A percentile compares a stretch with the other conserved stretches of the same genome.
phyloP scores from a whole-genome alignment of 805 yeast genomes.

The Lachancea lanzarotensis region DNA sequence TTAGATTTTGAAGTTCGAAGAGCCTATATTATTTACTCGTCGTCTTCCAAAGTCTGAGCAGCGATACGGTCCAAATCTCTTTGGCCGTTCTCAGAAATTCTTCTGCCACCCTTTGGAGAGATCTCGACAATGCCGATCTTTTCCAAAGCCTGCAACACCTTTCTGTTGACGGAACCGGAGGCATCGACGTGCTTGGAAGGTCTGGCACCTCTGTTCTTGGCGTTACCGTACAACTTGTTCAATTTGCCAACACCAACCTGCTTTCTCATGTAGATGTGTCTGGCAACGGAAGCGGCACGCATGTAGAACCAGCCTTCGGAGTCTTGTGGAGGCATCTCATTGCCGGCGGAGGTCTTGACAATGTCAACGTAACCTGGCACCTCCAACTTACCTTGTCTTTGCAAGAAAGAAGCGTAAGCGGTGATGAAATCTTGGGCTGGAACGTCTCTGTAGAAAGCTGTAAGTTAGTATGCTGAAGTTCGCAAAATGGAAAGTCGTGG shows the following conservation, averaged over 20 bases:
- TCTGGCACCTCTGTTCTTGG: slow-evolving; percentile 97
- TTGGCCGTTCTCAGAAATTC: slow-evolving; percentile 98
- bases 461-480: background rate
- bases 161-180: slow-evolving; percentile 99
- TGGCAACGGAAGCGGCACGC: slow-evolving; percentile 99
- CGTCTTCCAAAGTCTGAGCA: slow-evolving; percentile 94
- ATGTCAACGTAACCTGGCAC: slow-evolving; percentile 99
- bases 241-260: slow-evolving; percentile 98
- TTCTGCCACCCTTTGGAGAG: slow-evolving; percentile 98
- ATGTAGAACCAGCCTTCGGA: slow-evolving; percentile 99
- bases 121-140: slow-evolving; percentile 95
- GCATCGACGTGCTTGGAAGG: slow-evolving; percentile 99
- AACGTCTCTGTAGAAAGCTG: slow-evolving; percentile 76
- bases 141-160: slow-evolving; percentile 95
- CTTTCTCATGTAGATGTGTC: slow-evolving; percentile 99
- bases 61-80: slow-evolving; percentile 99
- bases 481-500: background rate
- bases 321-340: slow-evolving; percentile 99
- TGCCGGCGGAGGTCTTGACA: slow-evolving; percentile 98
- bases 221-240: slow-evolving; percentile 99
- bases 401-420: slow-evolving; percentile 99
- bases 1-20: background rate
- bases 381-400: slow-evolving; percentile 99
- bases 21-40: slow-evolving; percentile 41
- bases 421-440: slow-evolving; percentile 99